phyloP scores from a whole-genome alignment of 2,329 filamentous ascomycete species.

The Trichoderma sp. region DNA sequence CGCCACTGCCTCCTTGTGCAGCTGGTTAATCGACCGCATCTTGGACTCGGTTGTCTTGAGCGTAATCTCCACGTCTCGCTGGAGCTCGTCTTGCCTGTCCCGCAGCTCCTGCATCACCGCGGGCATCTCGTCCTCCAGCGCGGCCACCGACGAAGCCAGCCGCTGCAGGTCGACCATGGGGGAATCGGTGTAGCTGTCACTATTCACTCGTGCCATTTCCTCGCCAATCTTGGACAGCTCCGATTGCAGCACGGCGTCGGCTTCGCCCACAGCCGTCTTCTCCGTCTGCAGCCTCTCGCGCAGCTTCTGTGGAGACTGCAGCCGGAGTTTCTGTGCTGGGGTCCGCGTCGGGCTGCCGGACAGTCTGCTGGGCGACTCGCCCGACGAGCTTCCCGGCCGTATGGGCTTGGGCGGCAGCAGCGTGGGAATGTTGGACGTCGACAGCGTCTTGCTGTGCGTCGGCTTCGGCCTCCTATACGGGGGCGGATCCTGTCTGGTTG shows the following conservation, averaged over 20 bases:
- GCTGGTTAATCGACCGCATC: constrained; percentile 78
- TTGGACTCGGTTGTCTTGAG: constrained; percentile 76
- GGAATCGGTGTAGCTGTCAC: constrained; percentile 37
- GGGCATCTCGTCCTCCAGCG: constrained; percentile 69
- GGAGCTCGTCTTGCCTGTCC: constrained; percentile 63
- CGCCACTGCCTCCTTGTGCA: constrained; percentile 83
- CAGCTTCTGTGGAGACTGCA: constrained; percentile 73
- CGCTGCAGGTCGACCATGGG: constrained; percentile 50
- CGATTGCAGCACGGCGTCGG: constrained; percentile 68
- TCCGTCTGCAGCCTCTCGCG: constrained; percentile 85
- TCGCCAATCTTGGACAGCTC: constrained; percentile 80
- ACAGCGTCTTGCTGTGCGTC: constrained; percentile 54
- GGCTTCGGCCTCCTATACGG: constrained; percentile 32
- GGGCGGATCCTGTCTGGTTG: constrained; percentile 32
- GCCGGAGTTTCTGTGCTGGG: constrained; percentile 58
- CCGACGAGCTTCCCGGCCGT: constrained; percentile 35
- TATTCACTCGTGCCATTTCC: constrained; percentile 68
- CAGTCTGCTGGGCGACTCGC: constrained; percentile 34
- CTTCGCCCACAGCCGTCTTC: constrained; percentile 70
- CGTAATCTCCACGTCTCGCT: constrained; percentile 70
- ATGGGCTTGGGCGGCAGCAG: constrained; percentile 55
- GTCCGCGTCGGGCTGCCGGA: constrained; percentile 39
- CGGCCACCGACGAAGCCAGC: constrained; percentile 60
- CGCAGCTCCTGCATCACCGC: constrained; percentile 60
- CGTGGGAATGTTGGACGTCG: constrained; percentile 58